Base-by-base conservation (phyloP, 2,329 filamentous ascomycete genomes). In the Cordyceps pruinosa region DNA sequence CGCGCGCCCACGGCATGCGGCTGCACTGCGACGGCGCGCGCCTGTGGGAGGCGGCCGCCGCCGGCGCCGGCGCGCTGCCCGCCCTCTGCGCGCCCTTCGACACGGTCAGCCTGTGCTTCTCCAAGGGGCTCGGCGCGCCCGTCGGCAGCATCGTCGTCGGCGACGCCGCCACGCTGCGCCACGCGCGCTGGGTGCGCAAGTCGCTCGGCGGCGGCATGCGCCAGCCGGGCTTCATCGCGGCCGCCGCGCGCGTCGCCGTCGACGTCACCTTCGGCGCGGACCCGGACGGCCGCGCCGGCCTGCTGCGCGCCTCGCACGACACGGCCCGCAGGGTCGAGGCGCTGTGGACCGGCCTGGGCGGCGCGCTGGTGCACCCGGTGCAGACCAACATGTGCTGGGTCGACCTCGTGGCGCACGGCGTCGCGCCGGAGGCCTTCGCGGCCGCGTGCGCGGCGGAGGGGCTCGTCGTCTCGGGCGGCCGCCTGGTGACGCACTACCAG, bases 371-470 rank as follows among this genome's bases (percentile, higher is more conserved):
- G 21, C 77, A 86, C 59, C 86, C 88, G 0, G 86, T 88, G 1
- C 86, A 96, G 67, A 95, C 90, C n/a, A 96, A 96, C 72, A 95
- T 96, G 89, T 83, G 90, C 34, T 96, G 89, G 90, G 66, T 95
- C 58, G 86, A 95, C 69, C 74, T 94, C 17, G 79, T 83, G 30
- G 78, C 79, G 1, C 80, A 82, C 12, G 81, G 82, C 2, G 75
- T 77, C 60, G 67, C 68, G 15, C 60, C 52, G 6, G 68, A 68
- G 56, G 68, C 66, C 39, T 73, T 81, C 52, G 66, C 68, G 15
- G 66, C 71, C 62, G 66, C 77, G 32, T 74, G 73, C 6, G 65
- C 66, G 48, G 73, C 73, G 34, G 71, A 67, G 12, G 78, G 78
- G 0, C 64, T 82, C 57, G 73, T 70, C 59, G 63, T 78, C 5